phyloP scores from a whole-genome alignment of 2,329 filamentous ascomycete species.

The Penicillium sp. region DNA sequence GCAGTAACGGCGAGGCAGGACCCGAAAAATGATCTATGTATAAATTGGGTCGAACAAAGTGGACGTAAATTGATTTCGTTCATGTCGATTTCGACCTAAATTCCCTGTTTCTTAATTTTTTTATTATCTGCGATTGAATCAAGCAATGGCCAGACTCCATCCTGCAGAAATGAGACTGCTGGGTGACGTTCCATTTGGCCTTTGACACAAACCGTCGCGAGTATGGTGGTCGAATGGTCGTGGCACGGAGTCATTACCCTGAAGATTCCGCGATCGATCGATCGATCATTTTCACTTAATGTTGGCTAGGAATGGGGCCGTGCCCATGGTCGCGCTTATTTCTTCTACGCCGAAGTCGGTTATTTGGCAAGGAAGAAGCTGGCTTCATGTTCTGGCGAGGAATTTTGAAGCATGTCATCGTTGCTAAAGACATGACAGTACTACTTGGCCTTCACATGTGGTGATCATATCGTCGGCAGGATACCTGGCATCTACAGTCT shows the following conservation, averaged over 20 bases:
- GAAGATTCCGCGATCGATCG: not conserved
- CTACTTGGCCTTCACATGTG: not conserved
- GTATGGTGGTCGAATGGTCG: constrained; percentile 13
- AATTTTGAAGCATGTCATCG: not conserved
- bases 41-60: not conserved
- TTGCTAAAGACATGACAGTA: not conserved
- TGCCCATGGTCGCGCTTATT: not conserved
- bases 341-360: not conserved
- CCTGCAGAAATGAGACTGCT: not conserved
- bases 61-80: not conserved
- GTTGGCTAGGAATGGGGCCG: not conserved
- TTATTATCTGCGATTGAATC: not conserved
- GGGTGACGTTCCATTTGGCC: constrained; percentile 17
- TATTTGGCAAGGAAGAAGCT: not conserved
- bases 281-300: not conserved
- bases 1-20: constrained; percentile 5
- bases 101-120: too few relatives aligned
- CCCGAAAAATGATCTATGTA: not conserved
- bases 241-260: constrained; percentile 23
- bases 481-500: not conserved
- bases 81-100: not conserved
- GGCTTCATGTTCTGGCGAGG: not conserved
- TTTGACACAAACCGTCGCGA: not conserved
- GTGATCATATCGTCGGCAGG: not conserved
- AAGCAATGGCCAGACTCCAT: not conserved